A percentile compares a stretch with the other conserved stretches of the same genome.
phyloP scores from a whole-genome alignment of 1,284 basidiomycete species.

The Sanghuangporus sanghuang region DNA sequence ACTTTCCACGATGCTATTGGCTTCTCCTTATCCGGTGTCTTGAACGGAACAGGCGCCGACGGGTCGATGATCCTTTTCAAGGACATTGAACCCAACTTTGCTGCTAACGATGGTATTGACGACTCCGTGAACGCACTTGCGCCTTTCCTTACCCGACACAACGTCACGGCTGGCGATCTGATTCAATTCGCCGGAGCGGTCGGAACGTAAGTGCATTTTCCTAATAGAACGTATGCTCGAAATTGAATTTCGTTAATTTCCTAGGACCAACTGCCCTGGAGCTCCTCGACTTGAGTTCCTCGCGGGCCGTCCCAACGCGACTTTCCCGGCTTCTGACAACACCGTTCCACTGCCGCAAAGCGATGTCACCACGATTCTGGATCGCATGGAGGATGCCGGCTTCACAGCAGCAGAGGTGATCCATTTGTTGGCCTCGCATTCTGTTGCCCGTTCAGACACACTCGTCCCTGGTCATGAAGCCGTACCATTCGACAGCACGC shows the following conservation, averaged over 20 bases:
- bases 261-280: constrained; percentile 26
- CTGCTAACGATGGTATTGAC: constrained; percentile 26
- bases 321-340: constrained; percentile 22
- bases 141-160: constrained; percentile 24
- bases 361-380: constrained; percentile 25
- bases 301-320: constrained; percentile 22
- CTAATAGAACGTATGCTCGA: background rate
- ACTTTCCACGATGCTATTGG: constrained; percentile 27
- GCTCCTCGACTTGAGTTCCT: constrained; percentile 26
- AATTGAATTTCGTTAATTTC: background rate
- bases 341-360: constrained; percentile 27
- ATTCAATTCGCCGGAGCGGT: constrained; percentile 30
- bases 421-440: constrained; percentile 24
- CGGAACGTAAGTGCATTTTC: constrained; percentile 11
- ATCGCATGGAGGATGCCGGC: constrained; percentile 22
- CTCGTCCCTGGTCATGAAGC: constrained; percentile 15
- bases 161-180: constrained; percentile 26
- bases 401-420: constrained; percentile 28
- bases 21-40: constrained; percentile 18
- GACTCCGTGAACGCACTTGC: constrained; percentile 24
- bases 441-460: constrained; percentile 20
- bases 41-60: constrained; percentile 18
- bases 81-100: constrained; percentile 13
- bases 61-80: constrained; percentile 19
- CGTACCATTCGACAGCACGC: constrained; percentile 22